Base-by-base conservation (phyloP, 2,329 filamentous ascomycete species). In the Colletotrichum spaethianum region DNA sequence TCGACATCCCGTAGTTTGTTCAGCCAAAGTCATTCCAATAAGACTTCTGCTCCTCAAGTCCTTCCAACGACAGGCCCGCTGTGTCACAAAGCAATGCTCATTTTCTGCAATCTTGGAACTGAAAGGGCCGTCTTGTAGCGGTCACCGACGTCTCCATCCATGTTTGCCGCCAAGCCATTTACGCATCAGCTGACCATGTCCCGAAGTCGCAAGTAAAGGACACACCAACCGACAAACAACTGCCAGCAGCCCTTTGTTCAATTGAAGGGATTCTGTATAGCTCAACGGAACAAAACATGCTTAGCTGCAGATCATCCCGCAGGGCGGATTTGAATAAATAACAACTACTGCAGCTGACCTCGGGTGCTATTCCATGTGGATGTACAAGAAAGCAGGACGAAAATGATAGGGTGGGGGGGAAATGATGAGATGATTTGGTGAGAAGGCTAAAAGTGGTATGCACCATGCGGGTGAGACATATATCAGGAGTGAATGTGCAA, bases 401-500 rank as follows among this genome's bases (percentile, higher is more conserved):
- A 38, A 50, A 44, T 42, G 18, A 12, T 23, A 67, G 16, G 18
- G 14, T n/a, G 50, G 33, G 28, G 28, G 26, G 23, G 14, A 23
- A 36, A 23, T 16, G 38, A 4, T 42, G 18, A 28, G 16, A 33
- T 38, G 18, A 44, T 53, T 31, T 12, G 50, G 50, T 28, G 23
- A 44, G n/a, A 4, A 44, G 23, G 48, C 38, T 63, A 20, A 26
- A 26, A 44, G 28, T 20, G 9, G 7, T 20, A 9, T 56, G 31
- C 38, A 40, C 20, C 60, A 64, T 70, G 53, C 62, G 55, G n/a
- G 62, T 60, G 33, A 66, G 53, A 66, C 50, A 55, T 9, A 18
- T 69, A 36, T 56, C 31, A 38, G 55, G 55, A 26, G 23, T 36
- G 18, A 26, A 59, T 2, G 26, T 40, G 26, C 33, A 46, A 28